These are phyloP conservation scores for Pseudisothecium myosuroides DNA, from an alignment of 225 moss, liverwort and hornwort species.

Conservation along the genomic window DNA sequence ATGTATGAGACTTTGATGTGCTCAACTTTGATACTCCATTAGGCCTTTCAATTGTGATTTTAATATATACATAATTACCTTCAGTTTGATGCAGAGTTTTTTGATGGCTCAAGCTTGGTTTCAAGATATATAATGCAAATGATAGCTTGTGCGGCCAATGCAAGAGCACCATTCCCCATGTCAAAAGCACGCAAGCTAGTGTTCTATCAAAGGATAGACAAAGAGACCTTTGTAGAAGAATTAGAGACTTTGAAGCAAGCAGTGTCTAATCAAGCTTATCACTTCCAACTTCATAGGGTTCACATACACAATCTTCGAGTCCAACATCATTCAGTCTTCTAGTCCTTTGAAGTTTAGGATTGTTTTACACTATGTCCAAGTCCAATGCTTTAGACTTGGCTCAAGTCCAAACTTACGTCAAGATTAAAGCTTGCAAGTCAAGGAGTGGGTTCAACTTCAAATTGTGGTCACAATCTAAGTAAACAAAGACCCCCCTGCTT, in stretches of 20 bases:
- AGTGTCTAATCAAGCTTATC: neutral
- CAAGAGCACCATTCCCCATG: neutral
- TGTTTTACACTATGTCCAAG: neutral
- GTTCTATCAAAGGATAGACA: neutral
- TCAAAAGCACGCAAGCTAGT: constrained; percentile 1
- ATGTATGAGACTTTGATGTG: neutral
- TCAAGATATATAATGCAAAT: neutral
- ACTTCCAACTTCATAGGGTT: neutral
- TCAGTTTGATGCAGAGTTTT: neutral
- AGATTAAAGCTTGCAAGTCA: neutral
- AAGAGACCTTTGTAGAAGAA: neutral
- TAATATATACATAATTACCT: neutral
- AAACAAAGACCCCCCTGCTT: too few species aligned
- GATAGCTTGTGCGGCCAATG: neutral
- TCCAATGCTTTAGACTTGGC: neutral
- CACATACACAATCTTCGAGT: neutral
- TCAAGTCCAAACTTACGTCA: neutral
- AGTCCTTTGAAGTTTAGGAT: neutral
- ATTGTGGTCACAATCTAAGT: neutral
- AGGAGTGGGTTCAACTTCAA: neutral
- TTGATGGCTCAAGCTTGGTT: neutral
- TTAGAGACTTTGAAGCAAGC: neutral
- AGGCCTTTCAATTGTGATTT: neutral
- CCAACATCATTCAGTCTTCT: neutral
- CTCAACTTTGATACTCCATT: neutral